Evolutionary conservation across 2,329 filamentous ascomycete genomes (phyloP).

Genomic region (Biscogniauxia sp.): DNA sequence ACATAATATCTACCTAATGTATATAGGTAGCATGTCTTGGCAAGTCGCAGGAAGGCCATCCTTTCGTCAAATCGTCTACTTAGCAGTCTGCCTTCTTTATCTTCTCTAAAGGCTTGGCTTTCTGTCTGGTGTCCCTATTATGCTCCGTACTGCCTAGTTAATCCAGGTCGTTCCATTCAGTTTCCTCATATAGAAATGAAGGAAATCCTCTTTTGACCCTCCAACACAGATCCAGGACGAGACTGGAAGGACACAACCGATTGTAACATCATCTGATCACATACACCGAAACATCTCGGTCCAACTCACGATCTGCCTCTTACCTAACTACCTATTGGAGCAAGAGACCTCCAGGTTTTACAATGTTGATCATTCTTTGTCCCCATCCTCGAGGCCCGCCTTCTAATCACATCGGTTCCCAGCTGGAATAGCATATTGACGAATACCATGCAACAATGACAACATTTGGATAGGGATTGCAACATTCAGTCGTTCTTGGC

Average conservation of each 20-base stretch:
- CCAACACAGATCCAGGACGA: neutral
- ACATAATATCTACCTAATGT: too few relatives aligned
- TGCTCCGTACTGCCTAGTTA: neutral
- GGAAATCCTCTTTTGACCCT: neutral
- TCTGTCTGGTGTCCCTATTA: neutral
- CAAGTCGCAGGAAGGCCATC: neutral
- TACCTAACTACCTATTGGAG: neutral
- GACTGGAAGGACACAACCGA: neutral
- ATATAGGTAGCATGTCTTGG: neutral
- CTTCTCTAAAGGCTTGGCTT: neutral
- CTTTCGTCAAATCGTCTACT: neutral
- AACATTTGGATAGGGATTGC: neutral
- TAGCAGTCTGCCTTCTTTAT: neutral
- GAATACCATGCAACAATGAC: neutral
- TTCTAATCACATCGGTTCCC: neutral
- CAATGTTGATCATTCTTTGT: neutral
- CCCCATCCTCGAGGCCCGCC: neutral
- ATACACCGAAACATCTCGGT: neutral
- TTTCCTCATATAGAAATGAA: neutral
- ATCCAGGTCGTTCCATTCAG: neutral
- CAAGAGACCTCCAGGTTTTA: neutral
- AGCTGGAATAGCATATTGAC: neutral
- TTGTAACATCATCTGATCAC: neutral
- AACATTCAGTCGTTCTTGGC: neutral
- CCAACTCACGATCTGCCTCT: neutral